Evolutionary conservation across 768 basidiomycete genomes (phyloP).

Genomic region (Suillus hirtellus): DNA sequence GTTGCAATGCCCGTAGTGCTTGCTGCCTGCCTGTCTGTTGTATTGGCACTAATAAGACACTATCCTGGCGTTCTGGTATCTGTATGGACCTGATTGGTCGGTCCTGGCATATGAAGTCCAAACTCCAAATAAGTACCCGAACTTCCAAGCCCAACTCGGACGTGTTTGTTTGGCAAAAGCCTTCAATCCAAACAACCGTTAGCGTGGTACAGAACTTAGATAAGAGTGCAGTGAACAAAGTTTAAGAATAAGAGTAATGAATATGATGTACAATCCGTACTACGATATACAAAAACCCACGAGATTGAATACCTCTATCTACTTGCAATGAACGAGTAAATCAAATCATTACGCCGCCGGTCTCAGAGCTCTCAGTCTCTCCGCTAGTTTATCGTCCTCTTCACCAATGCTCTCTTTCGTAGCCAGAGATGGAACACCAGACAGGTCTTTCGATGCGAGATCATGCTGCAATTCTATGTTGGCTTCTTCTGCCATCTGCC

Average conservation of each 20-base stretch:
- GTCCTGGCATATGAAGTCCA: not conserved
- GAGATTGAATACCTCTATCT: not conserved
- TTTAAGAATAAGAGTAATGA: not conserved
- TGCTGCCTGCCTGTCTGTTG: not conserved
- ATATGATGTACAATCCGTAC: slow-evolving; percentile 3
- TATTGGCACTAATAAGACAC: slow-evolving; percentile 15
- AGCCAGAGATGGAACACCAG: slow-evolving; percentile 57
- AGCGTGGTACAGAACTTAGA: not conserved
- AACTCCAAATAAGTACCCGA: not conserved
- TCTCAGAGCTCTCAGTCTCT: slow-evolving; percentile 84
- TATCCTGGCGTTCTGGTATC: slow-evolving; percentile 5
- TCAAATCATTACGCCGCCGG: slow-evolving; percentile 56
- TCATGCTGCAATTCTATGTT: slow-evolving; percentile 95
- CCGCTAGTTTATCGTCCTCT: slow-evolving; percentile 81
- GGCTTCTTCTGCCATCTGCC: slow-evolving; percentile 95
- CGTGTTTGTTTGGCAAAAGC: slow-evolving; percentile 15
- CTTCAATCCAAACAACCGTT: slow-evolving; percentile 7
- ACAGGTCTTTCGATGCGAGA: slow-evolving; percentile 64
- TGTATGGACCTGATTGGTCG: not conserved
- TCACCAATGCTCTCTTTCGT: slow-evolving; percentile 58
- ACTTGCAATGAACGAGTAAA: not conserved
- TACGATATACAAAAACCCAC: not conserved
- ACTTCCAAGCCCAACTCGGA: slow-evolving; percentile 3
- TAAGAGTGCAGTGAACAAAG: not conserved
- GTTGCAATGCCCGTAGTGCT: not conserved